phyloP scores from a whole-genome alignment of 768 basidiomycete species.

The Rhizopogon rudus region DNA sequence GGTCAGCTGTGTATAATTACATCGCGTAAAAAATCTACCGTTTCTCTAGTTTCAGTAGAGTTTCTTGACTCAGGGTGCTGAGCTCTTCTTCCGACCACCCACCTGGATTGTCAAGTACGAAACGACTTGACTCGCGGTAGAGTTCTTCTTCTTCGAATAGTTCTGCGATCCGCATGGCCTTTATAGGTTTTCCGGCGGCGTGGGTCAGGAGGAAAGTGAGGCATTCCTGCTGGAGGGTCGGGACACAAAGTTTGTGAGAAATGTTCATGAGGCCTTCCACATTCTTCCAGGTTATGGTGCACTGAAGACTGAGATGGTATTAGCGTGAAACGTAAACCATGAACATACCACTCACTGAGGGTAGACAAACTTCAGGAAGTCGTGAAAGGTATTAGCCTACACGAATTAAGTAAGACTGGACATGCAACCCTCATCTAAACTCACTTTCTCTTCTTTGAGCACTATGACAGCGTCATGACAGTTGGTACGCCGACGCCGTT shows the following conservation, averaged over 20 bases:
- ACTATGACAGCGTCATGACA: constrained; percentile 82
- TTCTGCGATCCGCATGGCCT: constrained; percentile 90
- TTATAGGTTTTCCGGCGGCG: constrained; percentile 88
- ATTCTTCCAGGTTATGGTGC: constrained; percentile 94
- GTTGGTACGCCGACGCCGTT: constrained; percentile 36
- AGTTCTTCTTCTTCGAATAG: constrained; percentile 86
- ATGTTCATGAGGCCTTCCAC: constrained; percentile 90
- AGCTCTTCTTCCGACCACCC: constrained; percentile 80
- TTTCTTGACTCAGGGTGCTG: constrained; percentile 76
- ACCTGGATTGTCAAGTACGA: constrained; percentile 89
- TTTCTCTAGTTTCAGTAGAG: constrained; percentile 85
- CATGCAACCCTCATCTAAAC: constrained; percentile 13
- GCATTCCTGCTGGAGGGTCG: constrained; percentile 76
- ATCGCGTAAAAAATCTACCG: constrained; percentile 37
- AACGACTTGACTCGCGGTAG: constrained; percentile 86
- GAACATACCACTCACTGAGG: constrained; percentile 62
- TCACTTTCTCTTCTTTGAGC: constrained; percentile 82
- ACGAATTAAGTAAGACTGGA: not conserved
- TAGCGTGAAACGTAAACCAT: not conserved
- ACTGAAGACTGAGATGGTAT: constrained; percentile 56
- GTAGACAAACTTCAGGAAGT: constrained; percentile 90
- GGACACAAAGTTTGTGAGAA: constrained; percentile 82
- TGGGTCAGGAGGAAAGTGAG: constrained; percentile 86
- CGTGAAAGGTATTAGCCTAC: constrained; percentile 83
- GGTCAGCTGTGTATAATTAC: not conserved